These are phyloP conservation scores for Tolypocladium ophioglossoides DNA, from an alignment of 2,329 filamentous ascomycete genomes.

Conservation along the genomic window DNA sequence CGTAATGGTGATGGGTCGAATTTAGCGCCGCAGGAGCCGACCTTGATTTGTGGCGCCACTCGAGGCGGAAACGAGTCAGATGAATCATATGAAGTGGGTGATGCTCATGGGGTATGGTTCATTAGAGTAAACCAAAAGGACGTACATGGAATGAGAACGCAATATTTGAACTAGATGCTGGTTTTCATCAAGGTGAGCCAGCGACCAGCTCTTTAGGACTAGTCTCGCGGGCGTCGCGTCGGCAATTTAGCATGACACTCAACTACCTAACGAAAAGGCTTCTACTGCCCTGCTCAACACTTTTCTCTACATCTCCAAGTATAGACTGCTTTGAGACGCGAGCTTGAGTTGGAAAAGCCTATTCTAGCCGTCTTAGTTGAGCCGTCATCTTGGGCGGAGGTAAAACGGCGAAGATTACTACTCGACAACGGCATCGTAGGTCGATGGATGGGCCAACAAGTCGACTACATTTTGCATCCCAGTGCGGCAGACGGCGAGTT, in stretches of 20 bases:
- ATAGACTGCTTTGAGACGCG: neutral
- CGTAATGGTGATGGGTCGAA: constrained; percentile 22
- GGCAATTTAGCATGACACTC: too few species aligned
- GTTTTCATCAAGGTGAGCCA: neutral
- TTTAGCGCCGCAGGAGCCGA: neutral
- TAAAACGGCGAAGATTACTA: too few species aligned
- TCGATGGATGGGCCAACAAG: too few species aligned
- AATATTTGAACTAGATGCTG: neutral
- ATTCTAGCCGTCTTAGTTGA: too few species aligned
- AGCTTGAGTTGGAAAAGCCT: neutral
- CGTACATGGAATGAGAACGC: neutral
- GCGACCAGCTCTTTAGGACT: too few species aligned
- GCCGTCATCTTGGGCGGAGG: too few species aligned
- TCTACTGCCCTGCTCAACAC: neutral
- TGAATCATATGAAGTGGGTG: neutral
- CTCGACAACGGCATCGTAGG: too few species aligned
- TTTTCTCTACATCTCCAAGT: neutral
- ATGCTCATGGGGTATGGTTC: neutral
- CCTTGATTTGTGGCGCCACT: neutral
- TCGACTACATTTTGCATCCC: too few species aligned
- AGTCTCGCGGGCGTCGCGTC: neutral
- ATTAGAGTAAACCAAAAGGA: neutral
- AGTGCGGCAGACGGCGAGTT: too few species aligned
- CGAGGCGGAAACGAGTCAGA: neutral
- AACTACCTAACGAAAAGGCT: neutral